These are phyloP conservation scores for Erigeron canadensis DNA, from an alignment of 129 eudicot genomes.

Conservation along the genomic window DNA sequence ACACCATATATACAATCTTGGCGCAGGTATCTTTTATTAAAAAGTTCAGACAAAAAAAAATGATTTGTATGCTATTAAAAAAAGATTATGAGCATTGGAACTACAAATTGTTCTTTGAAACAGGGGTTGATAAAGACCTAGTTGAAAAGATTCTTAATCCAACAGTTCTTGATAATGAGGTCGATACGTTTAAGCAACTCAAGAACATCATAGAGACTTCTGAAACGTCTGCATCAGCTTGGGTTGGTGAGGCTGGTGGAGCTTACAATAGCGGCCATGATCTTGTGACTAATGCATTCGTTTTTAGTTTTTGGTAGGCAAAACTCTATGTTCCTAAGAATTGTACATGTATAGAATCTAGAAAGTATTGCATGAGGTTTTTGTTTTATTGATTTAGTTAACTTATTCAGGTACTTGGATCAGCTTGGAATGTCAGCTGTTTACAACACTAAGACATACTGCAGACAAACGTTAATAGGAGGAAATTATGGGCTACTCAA, in stretches of 20 bases:
- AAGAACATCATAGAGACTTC: constrained; percentile 43
- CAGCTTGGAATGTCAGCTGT: constrained; percentile 74
- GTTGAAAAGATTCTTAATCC: constrained; percentile 71
- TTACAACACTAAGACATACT: constrained; percentile 64
- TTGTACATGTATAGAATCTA: not conserved
- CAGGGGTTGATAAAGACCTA: constrained; percentile 71
- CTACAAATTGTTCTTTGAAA: not conserved
- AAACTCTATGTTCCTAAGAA: not conserved
- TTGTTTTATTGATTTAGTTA: not conserved
- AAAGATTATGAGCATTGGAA: not conserved
- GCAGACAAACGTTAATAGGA: constrained; percentile 88
- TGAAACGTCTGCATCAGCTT: constrained; percentile 46
- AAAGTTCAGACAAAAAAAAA: not conserved
- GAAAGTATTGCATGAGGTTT: not conserved
- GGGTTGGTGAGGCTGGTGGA: constrained; percentile 97
- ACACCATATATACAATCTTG: constrained; percentile 83
- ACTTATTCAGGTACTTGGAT: constrained; percentile 65
- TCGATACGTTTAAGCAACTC: constrained; percentile 53
- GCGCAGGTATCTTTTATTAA: constrained; percentile 55
- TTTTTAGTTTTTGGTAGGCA: constrained; percentile 71
- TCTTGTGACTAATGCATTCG: constrained; percentile 70
- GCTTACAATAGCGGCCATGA: constrained; percentile 76
- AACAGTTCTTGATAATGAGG: constrained; percentile 53
- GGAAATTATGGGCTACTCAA: constrained; percentile 87
- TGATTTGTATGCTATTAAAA: not conserved